Evolutionary conservation across 1,284 basidiomycete species (phyloP), one percentile per base, ranked within the genome.

Genomic region (Moesziomyces antarcticus): DNA sequence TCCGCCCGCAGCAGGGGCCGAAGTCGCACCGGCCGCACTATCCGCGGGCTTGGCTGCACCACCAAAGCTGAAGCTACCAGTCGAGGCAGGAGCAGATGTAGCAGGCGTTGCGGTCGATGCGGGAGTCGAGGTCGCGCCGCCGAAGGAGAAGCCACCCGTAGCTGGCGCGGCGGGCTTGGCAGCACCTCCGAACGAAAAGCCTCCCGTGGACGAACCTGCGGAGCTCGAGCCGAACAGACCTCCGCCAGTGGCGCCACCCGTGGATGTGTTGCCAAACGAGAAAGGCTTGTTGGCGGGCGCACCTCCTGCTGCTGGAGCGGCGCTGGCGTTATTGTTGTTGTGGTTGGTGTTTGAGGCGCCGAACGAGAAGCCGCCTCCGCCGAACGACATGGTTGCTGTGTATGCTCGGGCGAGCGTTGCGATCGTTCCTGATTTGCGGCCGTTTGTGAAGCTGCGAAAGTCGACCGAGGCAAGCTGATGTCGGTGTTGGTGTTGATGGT

Each of bases 321-420:
- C 57, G 51, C 42, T 68, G 49, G 48, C 57, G 43, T 54, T 72
- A 18, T 54, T 62, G 52, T 48, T 63, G 43, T 47, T 68, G 22
- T 50, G 74, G 54, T 54, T 74, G 41, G 51, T 62, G 33, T 41
- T 40, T 6, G 59, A 55, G 16, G 54, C 63, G 27, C 73, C 73
- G 41, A 76, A 76, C 46, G 74, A 73, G 71, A 76, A 76, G 44
- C 67, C 65, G 37, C 54, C 56, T 41, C 67, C 75, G 41, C 75
- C 75, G 48, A 75, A 75, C 50, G 72, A 75, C 72, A 75, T 75
- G 61, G 13, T 56, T 30, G 48, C 9, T 42, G 21, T 25, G 3
- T 25, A 21, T 27, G 3, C 14, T 40, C 16, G 6, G 37, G 16
- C 37, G 37, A 40, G 13, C 37, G 14, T 3, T 16, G 18, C 4